Evolutionary conservation across 2,329 filamentous ascomycete genomes (phyloP).

Genomic region (Colletotrichum zoysiae): DNA sequence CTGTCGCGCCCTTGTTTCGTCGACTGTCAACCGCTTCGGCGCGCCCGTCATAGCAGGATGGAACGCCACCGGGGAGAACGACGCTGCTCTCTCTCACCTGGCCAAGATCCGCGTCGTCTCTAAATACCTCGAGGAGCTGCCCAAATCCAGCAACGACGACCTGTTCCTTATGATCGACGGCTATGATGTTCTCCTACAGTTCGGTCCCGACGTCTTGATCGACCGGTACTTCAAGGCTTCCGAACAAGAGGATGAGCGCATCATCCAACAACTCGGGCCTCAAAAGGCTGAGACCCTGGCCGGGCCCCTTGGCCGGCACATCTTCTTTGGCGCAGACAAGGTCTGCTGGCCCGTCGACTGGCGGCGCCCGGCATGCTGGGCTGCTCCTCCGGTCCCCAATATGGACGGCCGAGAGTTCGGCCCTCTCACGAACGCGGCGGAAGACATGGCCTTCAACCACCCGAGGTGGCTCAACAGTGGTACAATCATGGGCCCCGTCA

Average conservation of each 20-base stretch:
- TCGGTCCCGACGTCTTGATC: slow-evolving; percentile 73
- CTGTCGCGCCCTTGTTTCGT: slow-evolving; percentile 56
- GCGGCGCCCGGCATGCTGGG: slow-evolving; percentile 55
- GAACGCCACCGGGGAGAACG: slow-evolving; percentile 52
- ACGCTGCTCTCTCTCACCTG: slow-evolving; percentile 53
- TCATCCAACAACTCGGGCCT: slow-evolving; percentile 63
- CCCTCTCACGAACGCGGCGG: slow-evolving; percentile 49
- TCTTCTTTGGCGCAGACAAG: slow-evolving; percentile 61
- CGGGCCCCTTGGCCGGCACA: slow-evolving; percentile 52
- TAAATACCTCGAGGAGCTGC: slow-evolving; percentile 51
- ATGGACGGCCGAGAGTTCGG: slow-evolving; percentile 53
- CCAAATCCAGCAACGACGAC: slow-evolving; percentile 61
- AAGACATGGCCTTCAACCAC: slow-evolving; percentile 49
- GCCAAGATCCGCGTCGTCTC: slow-evolving; percentile 55
- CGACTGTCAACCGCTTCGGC: slow-evolving; percentile 54
- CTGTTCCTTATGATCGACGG: slow-evolving; percentile 74
- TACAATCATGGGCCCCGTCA: slow-evolving; percentile 58
- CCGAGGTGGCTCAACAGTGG: slow-evolving; percentile 61
- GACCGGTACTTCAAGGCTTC: slow-evolving; percentile 70
- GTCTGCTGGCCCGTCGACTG: slow-evolving; percentile 56
- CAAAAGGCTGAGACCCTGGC: slow-evolving; percentile 48
- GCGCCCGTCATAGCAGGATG: slow-evolving; percentile 55
- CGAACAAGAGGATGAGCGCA: slow-evolving; percentile 64
- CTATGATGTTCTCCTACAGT: slow-evolving; percentile 74
- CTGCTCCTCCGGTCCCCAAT: slow-evolving; percentile 52